Base-by-base conservation (phyloP, 2,329 filamentous ascomycete species). In the Lasiodiplodia theobromae region DNA sequence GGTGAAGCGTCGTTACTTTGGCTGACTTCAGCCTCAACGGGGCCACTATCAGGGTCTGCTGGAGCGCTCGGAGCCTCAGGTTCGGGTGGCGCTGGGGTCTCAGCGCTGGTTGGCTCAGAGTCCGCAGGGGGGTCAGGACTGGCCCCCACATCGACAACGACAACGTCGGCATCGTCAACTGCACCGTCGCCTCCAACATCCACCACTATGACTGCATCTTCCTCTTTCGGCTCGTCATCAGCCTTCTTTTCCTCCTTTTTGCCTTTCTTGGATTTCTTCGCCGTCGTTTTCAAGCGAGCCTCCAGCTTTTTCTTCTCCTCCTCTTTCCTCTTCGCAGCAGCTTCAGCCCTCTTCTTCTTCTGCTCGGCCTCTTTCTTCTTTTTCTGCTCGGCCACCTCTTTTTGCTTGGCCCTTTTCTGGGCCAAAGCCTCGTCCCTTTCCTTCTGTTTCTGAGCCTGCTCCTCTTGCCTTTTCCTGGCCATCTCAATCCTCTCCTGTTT, bases 401-500 rank as follows among this genome's bases (percentile, higher is more conserved):
- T 68, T 38, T 23, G 25, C 14, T 44, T 52, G 5, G 47, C 28
- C 25, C 52, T 49, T 16, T 18, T 25, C 28, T 23, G n/a, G 28
- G 34, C 34, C 51, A 56, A n/a, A 10, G 47, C 57, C 56, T 68
- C 62, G 49, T 60, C 54, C n/a, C n/a, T 47, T 21, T 47, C 44
- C n/a, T 10, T 47, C 18, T n/a, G 44, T n/a, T 47, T 47, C 44
- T 47, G 44, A 11, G 44, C 44, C 44, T 47, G 44, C 44, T 68
- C 66, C 57, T 56, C 51, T 25, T 49, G 47, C 47, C 34, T 63
- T 34, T 60, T 44, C 23, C 52, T 54, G 25, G 40, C 38, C 54
- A 58, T 52, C 37, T 67, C 65, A 12, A 37, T 14, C 53, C 31
- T 49, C 28, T 67, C 65, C 56, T 67, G 60, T 54, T 47, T 52